Percentiles rank a stretch among this genome's conserved stretches.
Conservation (phyloP, 2,329 filamentous ascomycete species). For the Sphaerulina populicola region DNA sequence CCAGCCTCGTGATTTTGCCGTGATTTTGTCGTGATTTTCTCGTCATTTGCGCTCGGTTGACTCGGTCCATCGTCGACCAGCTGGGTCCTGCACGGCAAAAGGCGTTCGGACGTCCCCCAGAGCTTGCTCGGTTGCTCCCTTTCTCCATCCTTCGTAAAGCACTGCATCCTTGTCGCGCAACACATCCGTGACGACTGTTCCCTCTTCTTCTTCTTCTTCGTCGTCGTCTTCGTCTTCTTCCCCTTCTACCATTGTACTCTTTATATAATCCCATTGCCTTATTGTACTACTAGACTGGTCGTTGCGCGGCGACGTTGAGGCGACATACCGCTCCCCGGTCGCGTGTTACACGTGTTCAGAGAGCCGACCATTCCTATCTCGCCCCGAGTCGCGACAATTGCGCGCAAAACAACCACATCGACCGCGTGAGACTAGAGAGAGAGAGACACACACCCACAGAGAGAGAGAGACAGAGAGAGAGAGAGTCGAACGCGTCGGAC, state of each 20-base stretch:
- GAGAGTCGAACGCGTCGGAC: not conserved
- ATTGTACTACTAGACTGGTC: not conserved
- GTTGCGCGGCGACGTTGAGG: not conserved
- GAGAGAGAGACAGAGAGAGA: too few species aligned
- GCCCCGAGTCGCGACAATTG: slow-evolving; percentile 3
- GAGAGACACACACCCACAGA: too few species aligned
- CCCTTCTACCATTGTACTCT: not conserved
- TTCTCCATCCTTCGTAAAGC: not conserved
- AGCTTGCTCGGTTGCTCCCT: not conserved
- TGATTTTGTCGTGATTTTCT: not conserved
- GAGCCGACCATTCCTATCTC: not conserved
- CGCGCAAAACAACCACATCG: slow-evolving; percentile 2
- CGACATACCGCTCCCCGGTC: not conserved
- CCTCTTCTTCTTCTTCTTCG: not conserved
- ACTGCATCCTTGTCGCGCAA: not conserved
- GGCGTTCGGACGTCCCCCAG: not conserved
- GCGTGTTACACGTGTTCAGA: not conserved
- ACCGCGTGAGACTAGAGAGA: not conserved
- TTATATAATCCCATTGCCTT: not conserved
- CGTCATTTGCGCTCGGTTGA: not conserved
- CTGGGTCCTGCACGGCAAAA: not conserved
- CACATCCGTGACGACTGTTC: not conserved
- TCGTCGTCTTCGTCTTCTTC: too few species aligned
- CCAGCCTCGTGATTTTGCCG: not conserved
- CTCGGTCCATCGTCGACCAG: not conserved